Evolutionary conservation across 768 basidiomycete genomes (phyloP).

Genomic region (Termitomyces sp.): DNA sequence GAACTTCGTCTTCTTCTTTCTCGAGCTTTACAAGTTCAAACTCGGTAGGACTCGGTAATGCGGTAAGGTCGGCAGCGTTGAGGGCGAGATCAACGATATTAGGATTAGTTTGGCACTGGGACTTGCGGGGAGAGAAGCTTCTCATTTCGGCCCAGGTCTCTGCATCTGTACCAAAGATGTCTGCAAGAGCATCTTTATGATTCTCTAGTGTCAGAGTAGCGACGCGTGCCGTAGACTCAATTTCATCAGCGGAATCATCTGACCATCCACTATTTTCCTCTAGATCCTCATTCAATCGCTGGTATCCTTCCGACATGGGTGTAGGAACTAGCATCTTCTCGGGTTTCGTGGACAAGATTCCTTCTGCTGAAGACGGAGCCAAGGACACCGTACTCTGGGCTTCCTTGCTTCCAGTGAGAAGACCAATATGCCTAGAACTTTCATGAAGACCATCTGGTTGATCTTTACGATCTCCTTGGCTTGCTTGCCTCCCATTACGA

Average conservation of each 20-base stretch:
- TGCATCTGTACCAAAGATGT: slow-evolving; percentile 65
- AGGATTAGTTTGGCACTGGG: slow-evolving; percentile 32
- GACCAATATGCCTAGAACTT: slow-evolving; percentile 38
- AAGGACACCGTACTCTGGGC: slow-evolving; percentile 34
- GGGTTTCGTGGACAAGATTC: slow-evolving; percentile 1
- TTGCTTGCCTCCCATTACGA: slow-evolving; percentile 25
- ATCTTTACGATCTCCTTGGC: slow-evolving; percentile 17
- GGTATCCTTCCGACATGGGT: slow-evolving; percentile 25
- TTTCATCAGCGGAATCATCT: slow-evolving; percentile 27
- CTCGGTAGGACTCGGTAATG: slow-evolving; percentile 22
- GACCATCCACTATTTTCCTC: slow-evolving; percentile 12
- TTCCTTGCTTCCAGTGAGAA: slow-evolving; percentile 51
- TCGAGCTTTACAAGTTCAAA: slow-evolving; percentile 27
- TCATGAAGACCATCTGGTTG: slow-evolving; percentile 22
- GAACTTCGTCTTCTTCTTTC: slow-evolving; percentile 39
- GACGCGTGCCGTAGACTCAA: slow-evolving; percentile 39
- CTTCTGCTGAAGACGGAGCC: slow-evolving; percentile 17
- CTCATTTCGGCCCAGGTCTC: slow-evolving; percentile 61
- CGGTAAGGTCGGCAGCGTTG: slow-evolving; percentile 37
- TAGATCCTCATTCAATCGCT: slow-evolving; percentile 22
- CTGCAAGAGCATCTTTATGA: slow-evolving; percentile 48
- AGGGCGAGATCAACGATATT: slow-evolving; percentile 53
- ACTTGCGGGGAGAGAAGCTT: slow-evolving; percentile 24
- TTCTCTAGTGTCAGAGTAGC: slow-evolving; percentile 26
- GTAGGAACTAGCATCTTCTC: neutral